Conservation (phyloP, 2,329 filamentous ascomycete species). For the Lomentospora prolificans region DNA sequence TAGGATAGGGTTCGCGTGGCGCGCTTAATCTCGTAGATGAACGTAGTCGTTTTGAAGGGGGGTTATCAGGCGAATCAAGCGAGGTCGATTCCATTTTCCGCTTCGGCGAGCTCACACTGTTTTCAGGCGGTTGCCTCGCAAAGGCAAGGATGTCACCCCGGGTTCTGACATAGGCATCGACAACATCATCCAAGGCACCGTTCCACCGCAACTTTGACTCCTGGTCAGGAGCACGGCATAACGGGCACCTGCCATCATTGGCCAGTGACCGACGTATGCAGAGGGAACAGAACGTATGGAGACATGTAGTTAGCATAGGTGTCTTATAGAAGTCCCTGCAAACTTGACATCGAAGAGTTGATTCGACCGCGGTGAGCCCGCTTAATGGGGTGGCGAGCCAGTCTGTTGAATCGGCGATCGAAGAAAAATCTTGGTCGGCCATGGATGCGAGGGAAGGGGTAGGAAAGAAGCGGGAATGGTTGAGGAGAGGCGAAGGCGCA, state of each 20-base stretch:
- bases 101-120: slow-evolving; percentile 31
- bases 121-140: slow-evolving; percentile 1
- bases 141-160: slow-evolving; percentile 26
- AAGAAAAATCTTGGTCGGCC: slow-evolving; percentile 24
- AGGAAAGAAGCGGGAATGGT: neutral
- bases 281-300: slow-evolving; percentile 91
- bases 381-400: slow-evolving; percentile 65
- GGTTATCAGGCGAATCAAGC: slow-evolving; percentile 15
- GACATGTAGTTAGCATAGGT: slow-evolving; percentile 90
- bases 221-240: slow-evolving; percentile 71
- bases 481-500: neutral
- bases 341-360: slow-evolving; percentile 83
- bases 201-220: slow-evolving; percentile 79
- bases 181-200: slow-evolving; percentile 73
- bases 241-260: slow-evolving; percentile 76
- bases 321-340: slow-evolving; percentile 97
- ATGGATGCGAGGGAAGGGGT: slow-evolving; percentile 14
- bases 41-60: slow-evolving; percentile 35
- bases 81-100: slow-evolving; percentile 32
- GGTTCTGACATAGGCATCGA: slow-evolving; percentile 63
- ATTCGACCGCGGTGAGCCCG: slow-evolving; percentile 62
- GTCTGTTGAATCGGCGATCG: slow-evolving; percentile 70
- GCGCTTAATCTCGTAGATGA: slow-evolving; percentile 41
- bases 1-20: slow-evolving; percentile 15
- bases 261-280: slow-evolving; percentile 85